Evolutionary conservation across 345 rosid species (phyloP).

Genomic region (Streptanthus diversifolius): DNA sequence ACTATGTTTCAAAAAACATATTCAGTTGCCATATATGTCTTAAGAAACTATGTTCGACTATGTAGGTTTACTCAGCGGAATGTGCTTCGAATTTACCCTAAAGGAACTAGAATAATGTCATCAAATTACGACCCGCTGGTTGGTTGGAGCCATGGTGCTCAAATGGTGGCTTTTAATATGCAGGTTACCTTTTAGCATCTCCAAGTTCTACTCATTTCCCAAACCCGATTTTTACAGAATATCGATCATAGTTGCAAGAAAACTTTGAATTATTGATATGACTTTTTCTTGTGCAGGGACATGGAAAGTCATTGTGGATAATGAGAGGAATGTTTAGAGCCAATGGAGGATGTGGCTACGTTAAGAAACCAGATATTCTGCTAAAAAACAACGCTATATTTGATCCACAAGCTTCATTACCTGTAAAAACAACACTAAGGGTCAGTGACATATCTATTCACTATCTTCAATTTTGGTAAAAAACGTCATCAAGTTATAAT

Average conservation of each 20-base stretch:
- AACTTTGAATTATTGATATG: background rate
- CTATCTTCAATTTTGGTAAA: background rate
- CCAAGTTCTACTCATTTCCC: background rate
- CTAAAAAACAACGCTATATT: constrained; percentile 31
- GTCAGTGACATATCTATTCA: constrained; percentile 35
- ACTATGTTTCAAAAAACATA: background rate
- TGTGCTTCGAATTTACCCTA: background rate
- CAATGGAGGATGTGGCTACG: background rate
- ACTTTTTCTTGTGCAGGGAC: background rate
- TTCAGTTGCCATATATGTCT: background rate
- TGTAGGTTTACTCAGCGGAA: background rate
- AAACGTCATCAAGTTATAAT: background rate
- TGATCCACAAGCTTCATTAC: constrained; percentile 52
- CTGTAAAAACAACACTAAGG: constrained; percentile 61
- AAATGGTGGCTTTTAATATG: background rate
- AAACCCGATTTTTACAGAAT: background rate
- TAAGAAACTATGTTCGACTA: background rate
- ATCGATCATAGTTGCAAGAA: background rate
- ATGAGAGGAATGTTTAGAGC: constrained; percentile 2
- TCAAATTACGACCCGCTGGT: background rate
- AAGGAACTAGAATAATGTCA: background rate
- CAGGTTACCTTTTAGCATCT: background rate
- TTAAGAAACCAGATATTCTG: background rate
- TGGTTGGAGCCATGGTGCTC: constrained; percentile 4
- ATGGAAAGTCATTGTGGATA: background rate